These are phyloP conservation scores for Phytophthora aleatoria DNA, from an alignment of 352 stramenopile species.

Conservation along the genomic window DNA sequence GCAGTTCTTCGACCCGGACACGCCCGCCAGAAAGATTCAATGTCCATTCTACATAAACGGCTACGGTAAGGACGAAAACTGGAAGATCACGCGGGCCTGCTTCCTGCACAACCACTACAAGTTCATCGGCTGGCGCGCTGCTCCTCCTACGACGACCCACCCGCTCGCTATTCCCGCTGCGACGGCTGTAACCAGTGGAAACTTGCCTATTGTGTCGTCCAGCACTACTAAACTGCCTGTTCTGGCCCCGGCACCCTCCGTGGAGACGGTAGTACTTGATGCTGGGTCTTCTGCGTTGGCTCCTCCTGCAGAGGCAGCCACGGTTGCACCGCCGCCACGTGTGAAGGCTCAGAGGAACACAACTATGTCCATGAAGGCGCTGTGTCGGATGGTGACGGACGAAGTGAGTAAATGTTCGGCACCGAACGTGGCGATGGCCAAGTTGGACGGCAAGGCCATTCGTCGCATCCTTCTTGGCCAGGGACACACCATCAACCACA, in stretches of 20 bases:
- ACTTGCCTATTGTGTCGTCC: not conserved
- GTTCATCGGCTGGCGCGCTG: constrained; percentile 68
- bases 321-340: constrained; percentile 6
- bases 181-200: constrained; percentile 8
- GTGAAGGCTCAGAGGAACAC: constrained; percentile 68
- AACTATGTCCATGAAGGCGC: constrained; percentile 77
- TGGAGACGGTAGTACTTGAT: not conserved
- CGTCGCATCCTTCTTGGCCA: constrained; percentile 69
- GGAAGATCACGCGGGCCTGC: constrained; percentile 80
- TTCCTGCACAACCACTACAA: constrained; percentile 89
- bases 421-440: constrained; percentile 61
- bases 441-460: constrained; percentile 79
- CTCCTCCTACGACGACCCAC: constrained; percentile 1
- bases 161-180: constrained; percentile 10
- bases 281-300: not conserved
- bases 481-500: constrained; percentile 81
- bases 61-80: constrained; percentile 63
- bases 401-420: constrained; percentile 68
- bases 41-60: constrained; percentile 87
- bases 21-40: constrained; percentile 49
- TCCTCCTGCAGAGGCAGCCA: not conserved
- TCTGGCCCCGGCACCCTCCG: not conserved
- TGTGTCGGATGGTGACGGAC: constrained; percentile 77
- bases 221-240: not conserved
- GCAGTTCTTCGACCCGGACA: constrained; percentile 73